Conservation (phyloP, 192 early-diverging fungal genomes). For the Mortierella alpina region DNA sequence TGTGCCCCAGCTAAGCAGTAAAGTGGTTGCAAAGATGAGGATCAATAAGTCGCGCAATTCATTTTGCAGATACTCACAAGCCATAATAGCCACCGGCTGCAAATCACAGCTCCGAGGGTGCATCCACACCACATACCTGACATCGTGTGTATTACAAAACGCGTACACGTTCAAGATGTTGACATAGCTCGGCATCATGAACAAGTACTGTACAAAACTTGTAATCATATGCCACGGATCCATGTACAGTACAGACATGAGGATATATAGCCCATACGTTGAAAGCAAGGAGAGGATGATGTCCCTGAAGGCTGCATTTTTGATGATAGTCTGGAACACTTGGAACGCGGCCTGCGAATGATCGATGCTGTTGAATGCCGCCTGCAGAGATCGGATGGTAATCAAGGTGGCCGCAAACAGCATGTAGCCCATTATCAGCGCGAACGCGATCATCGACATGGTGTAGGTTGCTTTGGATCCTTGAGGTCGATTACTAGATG, state of each 20-base stretch:
- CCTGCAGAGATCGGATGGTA: constrained; percentile 54
- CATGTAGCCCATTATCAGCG: constrained; percentile 66
- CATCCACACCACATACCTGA: constrained; percentile 53
- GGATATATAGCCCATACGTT: constrained; percentile 77
- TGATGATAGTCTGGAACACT: constrained; percentile 51
- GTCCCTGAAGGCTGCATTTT: constrained; percentile 61
- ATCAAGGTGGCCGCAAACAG: constrained; percentile 64
- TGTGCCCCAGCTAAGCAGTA: constrained; percentile 75
- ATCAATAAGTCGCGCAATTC: not conserved
- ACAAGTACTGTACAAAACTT: constrained; percentile 73
- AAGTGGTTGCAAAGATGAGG: not conserved
- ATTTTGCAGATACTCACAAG: no score
- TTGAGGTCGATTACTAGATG: constrained; percentile 74
- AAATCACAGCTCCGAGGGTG: not conserved
- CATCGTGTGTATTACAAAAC: constrained; percentile 88
- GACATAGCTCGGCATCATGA: constrained; percentile 81
- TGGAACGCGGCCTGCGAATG: constrained; percentile 31
- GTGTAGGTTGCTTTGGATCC: constrained; percentile 67
- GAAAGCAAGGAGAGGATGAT: constrained; percentile 68
- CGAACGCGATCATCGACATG: constrained; percentile 61
- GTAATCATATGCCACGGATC: constrained; percentile 88
- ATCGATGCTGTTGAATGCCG: constrained; percentile 52
- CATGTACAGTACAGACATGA: constrained; percentile 70
- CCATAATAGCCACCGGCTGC: no score
- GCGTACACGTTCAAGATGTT: constrained; percentile 88